These are phyloP conservation scores for Pestalotiopsis fici DNA, from an alignment of 2,329 filamentous ascomycete species.

Conservation along the genomic window DNA sequence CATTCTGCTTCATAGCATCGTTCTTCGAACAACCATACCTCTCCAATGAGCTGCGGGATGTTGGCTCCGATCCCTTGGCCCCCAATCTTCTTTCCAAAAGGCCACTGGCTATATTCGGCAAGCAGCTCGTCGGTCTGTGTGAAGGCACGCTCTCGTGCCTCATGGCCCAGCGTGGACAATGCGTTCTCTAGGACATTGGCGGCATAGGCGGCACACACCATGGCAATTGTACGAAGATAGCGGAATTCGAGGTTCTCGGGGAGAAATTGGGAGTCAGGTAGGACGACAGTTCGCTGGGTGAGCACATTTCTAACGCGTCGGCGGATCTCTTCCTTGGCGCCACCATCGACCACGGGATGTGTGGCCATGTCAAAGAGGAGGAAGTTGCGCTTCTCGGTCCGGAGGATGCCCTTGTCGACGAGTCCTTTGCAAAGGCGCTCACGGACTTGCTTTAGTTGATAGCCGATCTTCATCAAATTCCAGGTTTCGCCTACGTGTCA, in stretches of 20 bases:
- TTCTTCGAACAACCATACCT: conserved; percentile 46
- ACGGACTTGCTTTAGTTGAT: conserved; percentile 98
- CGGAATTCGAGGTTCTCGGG: conserved; percentile 94
- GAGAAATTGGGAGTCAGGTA: conserved; percentile 83
- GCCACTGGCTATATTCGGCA: conserved; percentile 94
- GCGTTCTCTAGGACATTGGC: conserved; percentile 98
- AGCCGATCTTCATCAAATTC: conserved; percentile 99
- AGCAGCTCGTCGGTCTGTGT: conserved; percentile 95
- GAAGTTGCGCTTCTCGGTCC: conserved; percentile 99
- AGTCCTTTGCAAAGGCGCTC: conserved; percentile 96
- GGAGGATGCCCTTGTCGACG: conserved; percentile 97
- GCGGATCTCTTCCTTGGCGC: conserved; percentile 96
- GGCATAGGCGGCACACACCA: conserved; percentile 98
- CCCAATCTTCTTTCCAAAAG: conserved; percentile 83
- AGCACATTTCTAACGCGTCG: conserved; percentile 89
- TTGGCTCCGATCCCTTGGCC: conserved; percentile 88
- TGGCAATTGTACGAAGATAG: conserved; percentile 86
- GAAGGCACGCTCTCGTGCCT: conserved; percentile 91
- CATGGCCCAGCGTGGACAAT: conserved; percentile 89
- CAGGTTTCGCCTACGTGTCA: conserved; percentile 88
- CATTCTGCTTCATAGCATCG: not conserved
- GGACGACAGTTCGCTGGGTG: conserved; percentile 90
- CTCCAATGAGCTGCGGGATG: conserved; percentile 80
- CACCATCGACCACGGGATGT: conserved; percentile 93
- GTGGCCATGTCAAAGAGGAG: conserved; percentile 99